Percentiles rank a stretch among this genome's conserved stretches.
Conservation (phyloP, 2,329 filamentous ascomycete species). For the Pyricularia pennisetigena region DNA sequence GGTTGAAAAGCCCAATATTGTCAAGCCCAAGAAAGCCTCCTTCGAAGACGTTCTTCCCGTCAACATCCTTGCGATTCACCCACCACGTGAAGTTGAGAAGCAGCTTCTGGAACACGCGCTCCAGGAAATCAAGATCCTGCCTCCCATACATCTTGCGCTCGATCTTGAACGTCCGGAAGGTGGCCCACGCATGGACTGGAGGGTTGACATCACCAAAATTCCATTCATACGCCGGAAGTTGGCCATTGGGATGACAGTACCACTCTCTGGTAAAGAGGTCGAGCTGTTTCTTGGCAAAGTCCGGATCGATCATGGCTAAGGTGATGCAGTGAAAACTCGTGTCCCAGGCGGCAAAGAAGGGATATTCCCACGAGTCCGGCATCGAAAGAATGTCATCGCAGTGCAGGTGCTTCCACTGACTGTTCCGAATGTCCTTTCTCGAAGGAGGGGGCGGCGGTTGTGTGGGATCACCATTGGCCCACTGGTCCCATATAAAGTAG, state of each 20-base stretch:
- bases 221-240: constrained; percentile 89
- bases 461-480: constrained; percentile 86
- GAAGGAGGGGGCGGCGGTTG: constrained; percentile 77
- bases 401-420: constrained; percentile 89
- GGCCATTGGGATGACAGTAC: constrained; percentile 98
- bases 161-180: constrained; percentile 95
- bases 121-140: constrained; percentile 89
- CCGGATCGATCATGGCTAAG: constrained; percentile 92
- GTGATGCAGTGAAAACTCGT: constrained; percentile 95
- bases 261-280: constrained; percentile 94
- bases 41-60: constrained; percentile 96
- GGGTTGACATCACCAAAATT: constrained; percentile 97
- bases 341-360: constrained; percentile 97
- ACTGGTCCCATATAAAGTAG: constrained; percentile 94
- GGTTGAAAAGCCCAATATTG: constrained; percentile 96
- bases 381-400: constrained; percentile 93
- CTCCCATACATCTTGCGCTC: constrained; percentile 94
- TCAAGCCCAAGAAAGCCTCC: constrained; percentile 91
- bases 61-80: constrained; percentile 91
- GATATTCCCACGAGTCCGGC: constrained; percentile 98
- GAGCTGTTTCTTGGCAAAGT: constrained; percentile 96
- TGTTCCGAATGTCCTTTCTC: constrained; percentile 74
- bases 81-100: constrained; percentile 98
- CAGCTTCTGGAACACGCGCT: constrained; percentile 93
- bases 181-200: constrained; percentile 91